Evolutionary conservation across 805 yeast genomes (phyloP).

Genomic region (Metschnikowia rubicola): DNA sequence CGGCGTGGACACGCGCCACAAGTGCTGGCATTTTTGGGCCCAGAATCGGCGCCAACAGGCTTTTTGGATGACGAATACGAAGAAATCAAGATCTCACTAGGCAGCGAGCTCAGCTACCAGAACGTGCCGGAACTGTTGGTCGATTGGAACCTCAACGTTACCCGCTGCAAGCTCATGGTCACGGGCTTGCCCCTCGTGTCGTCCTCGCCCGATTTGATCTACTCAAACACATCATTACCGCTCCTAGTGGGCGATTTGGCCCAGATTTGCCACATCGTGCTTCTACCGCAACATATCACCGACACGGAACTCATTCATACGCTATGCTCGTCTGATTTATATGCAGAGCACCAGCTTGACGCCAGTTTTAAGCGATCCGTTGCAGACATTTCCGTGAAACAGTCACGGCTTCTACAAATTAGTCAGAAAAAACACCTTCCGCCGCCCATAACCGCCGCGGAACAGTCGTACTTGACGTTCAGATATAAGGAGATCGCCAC

Average conservation of each 20-base stretch:
- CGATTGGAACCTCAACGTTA: conserved; percentile 52
- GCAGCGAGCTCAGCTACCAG: conserved; percentile 39
- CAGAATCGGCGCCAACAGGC: no score
- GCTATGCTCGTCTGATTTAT: conserved; percentile 41
- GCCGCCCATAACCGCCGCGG: conserved; percentile 30
- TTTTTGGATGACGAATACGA: conserved; percentile 23
- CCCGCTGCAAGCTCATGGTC: conserved; percentile 45
- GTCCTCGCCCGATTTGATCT: conserved; percentile 34
- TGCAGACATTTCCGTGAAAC: conserved; percentile 49
- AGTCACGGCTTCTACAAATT: conserved; percentile 40
- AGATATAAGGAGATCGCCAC: conserved; percentile 45
- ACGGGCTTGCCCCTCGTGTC: conserved; percentile 37
- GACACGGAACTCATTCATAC: conserved; percentile 42
- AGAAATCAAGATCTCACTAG: conserved; percentile 35
- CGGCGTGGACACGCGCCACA: conserved; percentile 3
- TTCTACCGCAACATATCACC: conserved; percentile 39
- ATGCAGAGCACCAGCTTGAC: conserved; percentile 48
- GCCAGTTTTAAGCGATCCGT: conserved; percentile 41
- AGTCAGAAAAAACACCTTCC: conserved; percentile 22
- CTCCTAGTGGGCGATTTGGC: conserved; percentile 43
- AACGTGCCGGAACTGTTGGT: conserved; percentile 38
- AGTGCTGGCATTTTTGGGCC: conserved; percentile 1
- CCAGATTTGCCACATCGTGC: conserved; percentile 35
- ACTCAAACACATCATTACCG: conserved; percentile 33
- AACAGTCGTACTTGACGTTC: conserved; percentile 31